A percentile compares a stretch with the other conserved stretches of the same genome.
These are phyloP conservation scores for Malassezia furfur DNA, from an alignment of 1,284 basidiomycete genomes.

Conservation along the genomic window DNA sequence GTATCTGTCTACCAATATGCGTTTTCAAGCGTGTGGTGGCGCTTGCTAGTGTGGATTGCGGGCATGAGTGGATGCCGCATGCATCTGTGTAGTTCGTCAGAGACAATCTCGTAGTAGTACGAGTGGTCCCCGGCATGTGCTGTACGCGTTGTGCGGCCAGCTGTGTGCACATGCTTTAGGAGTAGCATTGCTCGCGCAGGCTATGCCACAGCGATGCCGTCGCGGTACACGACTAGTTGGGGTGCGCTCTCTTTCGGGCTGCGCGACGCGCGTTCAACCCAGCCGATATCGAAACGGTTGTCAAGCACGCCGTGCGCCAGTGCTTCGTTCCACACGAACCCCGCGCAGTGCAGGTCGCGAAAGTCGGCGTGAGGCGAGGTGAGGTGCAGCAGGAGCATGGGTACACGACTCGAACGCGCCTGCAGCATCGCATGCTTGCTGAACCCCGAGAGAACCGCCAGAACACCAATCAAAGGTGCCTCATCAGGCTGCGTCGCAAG, in stretches of 20 bases:
- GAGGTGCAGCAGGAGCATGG: slow-evolving; percentile 26
- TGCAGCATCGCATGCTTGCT: slow-evolving; percentile 28
- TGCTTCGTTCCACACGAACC: slow-evolving; percentile 18
- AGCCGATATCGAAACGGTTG: slow-evolving; percentile 7
- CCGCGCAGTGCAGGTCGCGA: slow-evolving; percentile 1
- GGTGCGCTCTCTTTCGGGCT: neutral
- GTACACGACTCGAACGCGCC: slow-evolving; percentile 22
- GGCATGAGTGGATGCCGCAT: too few relatives aligned
- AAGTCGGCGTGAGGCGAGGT: neutral
- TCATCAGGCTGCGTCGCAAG: slow-evolving; percentile 12
- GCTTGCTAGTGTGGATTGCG: too few relatives aligned
- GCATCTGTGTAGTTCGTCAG: too few relatives aligned
- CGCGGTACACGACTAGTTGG: neutral
- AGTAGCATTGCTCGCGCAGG: neutral
- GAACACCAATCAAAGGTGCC: slow-evolving; percentile 5
- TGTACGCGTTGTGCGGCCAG: too few relatives aligned
- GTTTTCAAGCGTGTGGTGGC: too few relatives aligned
- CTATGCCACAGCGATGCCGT: slow-evolving; percentile 4
- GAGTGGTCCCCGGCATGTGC: too few relatives aligned
- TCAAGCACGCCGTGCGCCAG: slow-evolving; percentile 8
- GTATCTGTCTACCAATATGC: neutral
- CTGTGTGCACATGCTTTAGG: too few relatives aligned
- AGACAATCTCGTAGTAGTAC: neutral
- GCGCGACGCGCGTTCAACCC: neutral
- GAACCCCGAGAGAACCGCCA: slow-evolving; percentile 23